Evolutionary conservation across 768 basidiomycete species (phyloP).

Genomic region (Albatrellus ellisii): DNA sequence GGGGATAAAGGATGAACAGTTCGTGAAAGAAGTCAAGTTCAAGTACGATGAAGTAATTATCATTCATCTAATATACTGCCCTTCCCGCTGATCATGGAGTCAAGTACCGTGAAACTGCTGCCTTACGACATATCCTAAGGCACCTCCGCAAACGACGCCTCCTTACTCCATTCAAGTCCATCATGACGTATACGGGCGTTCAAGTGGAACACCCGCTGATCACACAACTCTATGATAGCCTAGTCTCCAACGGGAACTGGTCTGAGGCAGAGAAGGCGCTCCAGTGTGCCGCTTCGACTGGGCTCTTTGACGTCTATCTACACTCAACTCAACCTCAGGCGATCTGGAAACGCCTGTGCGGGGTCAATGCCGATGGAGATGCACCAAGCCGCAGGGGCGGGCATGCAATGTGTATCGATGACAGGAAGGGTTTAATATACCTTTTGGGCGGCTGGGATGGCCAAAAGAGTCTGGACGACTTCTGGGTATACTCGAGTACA

Average conservation of each 20-base stretch:
- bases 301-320: constrained; percentile 52
- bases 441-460: constrained; percentile 77
- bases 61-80: no score
- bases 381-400: constrained; percentile 59
- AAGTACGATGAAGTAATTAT: constrained; percentile 50
- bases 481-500: constrained; percentile 59
- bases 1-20: constrained; percentile 42
- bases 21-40: constrained; percentile 39
- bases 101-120: constrained; percentile 54
- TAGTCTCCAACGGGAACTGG: constrained; percentile 62
- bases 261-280: constrained; percentile 41
- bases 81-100: no score
- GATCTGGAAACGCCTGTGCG: constrained; percentile 45
- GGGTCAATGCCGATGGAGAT: constrained; percentile 52
- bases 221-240: constrained; percentile 44
- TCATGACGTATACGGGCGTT: constrained; percentile 40
- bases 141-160: constrained; percentile 68
- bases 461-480: constrained; percentile 57
- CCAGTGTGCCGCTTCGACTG: constrained; percentile 31
- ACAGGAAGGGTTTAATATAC: constrained; percentile 47
- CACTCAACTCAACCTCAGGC: constrained; percentile 44
- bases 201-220: constrained; percentile 60
- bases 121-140: constrained; percentile 58
- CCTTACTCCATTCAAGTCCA: constrained; percentile 46
- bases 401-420: constrained; percentile 73